Conservation (phyloP, 306 rosid genomes). For the Malus sylvestris region DNA sequence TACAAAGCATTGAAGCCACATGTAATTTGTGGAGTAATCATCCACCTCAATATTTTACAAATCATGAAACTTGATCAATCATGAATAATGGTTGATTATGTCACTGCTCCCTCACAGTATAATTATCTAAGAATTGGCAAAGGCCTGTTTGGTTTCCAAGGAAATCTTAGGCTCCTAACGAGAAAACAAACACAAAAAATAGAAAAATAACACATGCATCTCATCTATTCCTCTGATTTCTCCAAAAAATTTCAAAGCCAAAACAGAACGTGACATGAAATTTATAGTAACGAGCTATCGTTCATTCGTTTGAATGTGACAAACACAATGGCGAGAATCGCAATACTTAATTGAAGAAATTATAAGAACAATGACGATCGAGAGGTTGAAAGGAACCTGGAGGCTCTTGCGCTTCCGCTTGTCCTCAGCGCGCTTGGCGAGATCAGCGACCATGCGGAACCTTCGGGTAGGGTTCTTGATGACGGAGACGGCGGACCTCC, state of each 20-base stretch:
- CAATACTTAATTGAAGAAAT: neutral
- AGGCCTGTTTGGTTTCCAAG: neutral
- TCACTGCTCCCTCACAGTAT: neutral
- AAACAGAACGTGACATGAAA: neutral
- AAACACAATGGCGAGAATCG: neutral
- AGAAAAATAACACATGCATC: neutral
- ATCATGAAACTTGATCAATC: neutral
- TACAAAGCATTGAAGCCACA: too few species aligned
- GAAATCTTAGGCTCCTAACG: neutral
- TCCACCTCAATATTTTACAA: neutral
- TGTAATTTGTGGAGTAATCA: neutral
- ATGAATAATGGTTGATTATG: too few species aligned
- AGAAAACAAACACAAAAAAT: neutral
- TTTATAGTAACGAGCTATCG: neutral
- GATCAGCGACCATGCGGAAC: conserved; percentile 89
- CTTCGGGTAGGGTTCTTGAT: conserved; percentile 90
- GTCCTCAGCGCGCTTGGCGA: conserved; percentile 67
- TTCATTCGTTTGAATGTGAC: neutral
- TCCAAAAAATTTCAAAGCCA: neutral
- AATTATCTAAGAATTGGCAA: neutral
- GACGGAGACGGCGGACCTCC: conserved; percentile 80
- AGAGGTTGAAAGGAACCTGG: conserved; percentile 34
- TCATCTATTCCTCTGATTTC: neutral
- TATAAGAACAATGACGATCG: neutral
- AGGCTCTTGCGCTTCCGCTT: conserved; percentile 46